Conservation (phyloP, 2,329 filamentous ascomycete genomes). For the Calonectria henricotiae region DNA sequence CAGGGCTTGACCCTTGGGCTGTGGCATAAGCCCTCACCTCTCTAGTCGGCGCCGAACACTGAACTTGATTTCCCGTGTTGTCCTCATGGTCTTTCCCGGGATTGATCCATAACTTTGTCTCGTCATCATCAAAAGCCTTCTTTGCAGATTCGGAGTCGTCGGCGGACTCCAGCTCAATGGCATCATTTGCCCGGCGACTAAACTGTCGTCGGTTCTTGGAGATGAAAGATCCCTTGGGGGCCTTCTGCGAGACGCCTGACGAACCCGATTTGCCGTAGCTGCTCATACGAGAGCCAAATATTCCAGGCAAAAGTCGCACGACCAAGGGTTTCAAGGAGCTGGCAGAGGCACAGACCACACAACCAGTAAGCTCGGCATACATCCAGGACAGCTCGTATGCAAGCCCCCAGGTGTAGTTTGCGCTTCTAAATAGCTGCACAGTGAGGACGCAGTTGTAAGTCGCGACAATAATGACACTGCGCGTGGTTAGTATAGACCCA, state of each 20-base stretch:
- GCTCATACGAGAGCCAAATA: conserved; percentile 37
- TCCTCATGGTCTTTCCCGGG: conserved; percentile 7
- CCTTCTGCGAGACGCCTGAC: conserved; percentile 6
- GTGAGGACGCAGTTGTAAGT: conserved; percentile 49
- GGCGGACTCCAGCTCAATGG: conserved; percentile 46
- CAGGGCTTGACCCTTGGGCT: background rate
- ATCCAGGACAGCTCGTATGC: conserved; percentile 50
- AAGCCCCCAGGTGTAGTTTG: conserved; percentile 48
- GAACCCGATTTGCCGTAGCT: conserved; percentile 2
- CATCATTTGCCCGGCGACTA: conserved; percentile 44
- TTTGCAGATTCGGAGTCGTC: conserved; percentile 44
- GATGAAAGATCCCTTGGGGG: background rate
- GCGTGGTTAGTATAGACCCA: background rate
- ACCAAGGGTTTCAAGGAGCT: conserved; percentile 48
- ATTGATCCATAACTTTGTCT: conserved; percentile 42
- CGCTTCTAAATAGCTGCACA: conserved; percentile 42
- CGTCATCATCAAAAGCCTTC: conserved; percentile 44
- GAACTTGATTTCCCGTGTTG: background rate
- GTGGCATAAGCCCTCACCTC: conserved; percentile 8
- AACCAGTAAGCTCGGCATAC: conserved; percentile 49
- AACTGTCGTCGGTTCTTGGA: conserved; percentile 40
- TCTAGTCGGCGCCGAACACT: background rate
- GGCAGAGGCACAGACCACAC: conserved; percentile 48
- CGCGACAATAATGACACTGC: conserved; percentile 43
- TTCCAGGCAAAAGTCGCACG: conserved; percentile 37